Base-by-base conservation (phyloP, 768 basidiomycete genomes). In the Paxillus involutus region DNA sequence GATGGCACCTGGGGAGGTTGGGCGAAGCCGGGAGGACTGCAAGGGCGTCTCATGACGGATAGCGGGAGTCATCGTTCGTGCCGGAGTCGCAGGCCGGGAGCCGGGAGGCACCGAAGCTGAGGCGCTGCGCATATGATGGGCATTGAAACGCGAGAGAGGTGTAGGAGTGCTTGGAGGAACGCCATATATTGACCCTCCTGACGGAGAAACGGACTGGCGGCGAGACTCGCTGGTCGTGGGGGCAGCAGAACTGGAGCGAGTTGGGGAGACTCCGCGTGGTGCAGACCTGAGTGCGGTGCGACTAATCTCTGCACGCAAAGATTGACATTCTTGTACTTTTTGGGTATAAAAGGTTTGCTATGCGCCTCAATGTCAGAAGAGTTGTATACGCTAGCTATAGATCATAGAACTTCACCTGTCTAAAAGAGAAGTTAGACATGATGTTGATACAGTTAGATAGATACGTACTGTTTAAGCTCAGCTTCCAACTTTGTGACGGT, bases 311-410 rank as follows among this genome's bases (percentile, higher is more conserved):
- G 79, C 77, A 51, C 83, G 84, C 42, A 89, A 77, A 61, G 77
- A 77, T 65, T 86, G 84, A 65, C 78, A 83, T 73, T 89, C 88
- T 73, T 85, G 85, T 52, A 81, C 77, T 78, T 86, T 86, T 75
- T 84, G 81, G 58, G 77, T 72, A 71, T 83, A 84, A 67, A 79
- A 76, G 49, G 77, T 65, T 68, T 83, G 81, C 86, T 88, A 63
- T 57, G 63, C 54, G 53, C 58, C 41, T 53, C 57, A 62, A 44
- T 17, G 52, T 62, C 36, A 59, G 55, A 30, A 30, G 54, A 52
- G 47, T 32, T 32, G 32, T 57, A 52, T 47, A 26, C 48, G 45
- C 21, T 29, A 43, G 39, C 6, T 10, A 37, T 42, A 21, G 52
- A 16, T 47, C 45, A 57, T 43, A 47, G 49, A 50, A 68, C 58